Evolutionary conservation across 1,284 basidiomycete genomes (phyloP).

Genomic region (Polyporus tsugae): DNA sequence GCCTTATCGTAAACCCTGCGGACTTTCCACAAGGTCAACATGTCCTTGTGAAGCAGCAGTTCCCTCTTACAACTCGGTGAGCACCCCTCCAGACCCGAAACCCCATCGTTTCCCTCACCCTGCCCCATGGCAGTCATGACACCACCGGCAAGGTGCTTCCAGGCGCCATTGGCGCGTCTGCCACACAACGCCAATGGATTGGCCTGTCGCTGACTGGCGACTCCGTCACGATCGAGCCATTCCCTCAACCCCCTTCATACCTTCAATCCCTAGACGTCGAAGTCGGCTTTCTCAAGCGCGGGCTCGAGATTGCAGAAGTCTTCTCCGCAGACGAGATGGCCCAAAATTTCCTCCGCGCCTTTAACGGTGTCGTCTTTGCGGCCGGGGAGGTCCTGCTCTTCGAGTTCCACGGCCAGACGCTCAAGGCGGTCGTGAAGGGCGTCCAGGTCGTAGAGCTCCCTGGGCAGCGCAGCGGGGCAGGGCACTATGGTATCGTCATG

Average conservation of each 20-base stretch:
- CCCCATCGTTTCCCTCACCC: constrained; percentile 1
- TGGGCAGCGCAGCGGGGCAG: constrained; percentile 58
- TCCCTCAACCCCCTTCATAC: constrained; percentile 73
- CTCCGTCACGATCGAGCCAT: constrained; percentile 71
- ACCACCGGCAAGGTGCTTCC: constrained; percentile 72
- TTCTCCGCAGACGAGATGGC: constrained; percentile 91
- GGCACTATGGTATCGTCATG: constrained; percentile 82
- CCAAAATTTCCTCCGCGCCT: constrained; percentile 74
- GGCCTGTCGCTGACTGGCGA: constrained; percentile 84
- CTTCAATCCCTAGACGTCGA: constrained; percentile 84
- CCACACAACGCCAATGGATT: constrained; percentile 87
- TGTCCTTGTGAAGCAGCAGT: constrained; percentile 77
- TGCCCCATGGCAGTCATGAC: constrained; percentile 64
- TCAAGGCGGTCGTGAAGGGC: constrained; percentile 79
- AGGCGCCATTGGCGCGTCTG: constrained; percentile 72
- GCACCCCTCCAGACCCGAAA: constrained; percentile 36
- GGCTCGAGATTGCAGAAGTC: constrained; percentile 70
- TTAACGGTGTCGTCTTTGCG: constrained; percentile 74
- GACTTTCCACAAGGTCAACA: constrained; percentile 81
- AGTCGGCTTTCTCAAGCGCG: constrained; percentile 75
- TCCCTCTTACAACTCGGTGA: constrained; percentile 77
- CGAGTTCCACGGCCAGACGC: constrained; percentile 90
- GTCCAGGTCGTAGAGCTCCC: constrained; percentile 76
- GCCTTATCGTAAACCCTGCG: constrained; percentile 78
- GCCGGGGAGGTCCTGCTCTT: constrained; percentile 83